phyloP scores from a whole-genome alignment of 371 early-diverging fungal genomes.

The Parasitella parasitica region DNA sequence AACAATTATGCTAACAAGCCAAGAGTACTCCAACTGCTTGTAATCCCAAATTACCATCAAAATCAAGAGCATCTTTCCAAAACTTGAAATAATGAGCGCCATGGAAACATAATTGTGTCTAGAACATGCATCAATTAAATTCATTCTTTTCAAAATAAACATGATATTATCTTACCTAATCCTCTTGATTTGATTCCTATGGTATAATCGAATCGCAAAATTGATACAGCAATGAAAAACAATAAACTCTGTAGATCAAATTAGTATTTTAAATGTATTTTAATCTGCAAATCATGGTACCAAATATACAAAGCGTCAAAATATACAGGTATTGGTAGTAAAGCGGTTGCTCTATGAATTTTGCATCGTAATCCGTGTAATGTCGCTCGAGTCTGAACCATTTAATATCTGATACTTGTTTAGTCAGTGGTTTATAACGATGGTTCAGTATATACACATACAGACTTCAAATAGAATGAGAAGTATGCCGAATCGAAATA shows the following conservation, averaged over 20 bases:
- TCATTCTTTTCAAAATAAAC: not conserved
- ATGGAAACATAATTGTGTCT: constrained; percentile 71
- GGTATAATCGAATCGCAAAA: constrained; percentile 31
- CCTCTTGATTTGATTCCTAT: constrained; percentile 16
- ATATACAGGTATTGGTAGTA: constrained; percentile 82
- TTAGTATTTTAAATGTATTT: no score
- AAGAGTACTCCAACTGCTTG: constrained; percentile 77
- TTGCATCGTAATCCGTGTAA: constrained; percentile 46
- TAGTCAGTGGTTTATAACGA: not conserved
- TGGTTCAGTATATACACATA: constrained; percentile 28
- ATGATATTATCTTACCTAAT: constrained; percentile 6
- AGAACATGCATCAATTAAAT: not conserved
- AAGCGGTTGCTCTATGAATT: constrained; percentile 62
- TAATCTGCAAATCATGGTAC: no score
- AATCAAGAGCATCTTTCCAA: constrained; percentile 87
- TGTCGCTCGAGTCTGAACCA: constrained; percentile 87
- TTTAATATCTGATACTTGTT: constrained; percentile 65
- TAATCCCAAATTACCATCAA: constrained; percentile 96
- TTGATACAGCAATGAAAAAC: constrained; percentile 47
- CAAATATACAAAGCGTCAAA: constrained; percentile 70
- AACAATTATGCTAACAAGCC: constrained; percentile 78
- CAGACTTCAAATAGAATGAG: constrained; percentile 8
- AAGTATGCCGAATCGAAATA: constrained; percentile 52
- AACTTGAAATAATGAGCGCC: constrained; percentile 83
- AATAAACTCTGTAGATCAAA: constrained; percentile 35